phyloP scores from a whole-genome alignment of 495 filamentous ascomycete genomes.

The Podospora anserina region DNA sequence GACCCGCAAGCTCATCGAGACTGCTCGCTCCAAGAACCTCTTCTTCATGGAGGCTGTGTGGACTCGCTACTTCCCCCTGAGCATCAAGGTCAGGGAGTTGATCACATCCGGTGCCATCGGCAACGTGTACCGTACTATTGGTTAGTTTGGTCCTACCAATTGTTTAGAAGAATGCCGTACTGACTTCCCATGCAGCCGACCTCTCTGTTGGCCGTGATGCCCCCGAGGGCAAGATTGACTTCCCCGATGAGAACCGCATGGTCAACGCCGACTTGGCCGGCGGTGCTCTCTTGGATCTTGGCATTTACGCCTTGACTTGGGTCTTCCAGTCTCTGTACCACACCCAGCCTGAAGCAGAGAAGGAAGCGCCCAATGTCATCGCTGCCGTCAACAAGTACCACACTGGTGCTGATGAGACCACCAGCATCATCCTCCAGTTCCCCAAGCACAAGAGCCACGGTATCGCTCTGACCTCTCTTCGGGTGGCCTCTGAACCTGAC shows the following conservation, averaged over 20 bases:
- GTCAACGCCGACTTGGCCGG: slow-evolving; percentile 82
- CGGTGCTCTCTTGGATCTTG: slow-evolving; percentile 80
- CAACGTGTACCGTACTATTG: slow-evolving; percentile 69
- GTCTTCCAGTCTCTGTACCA: slow-evolving; percentile 90
- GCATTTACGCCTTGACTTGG: slow-evolving; percentile 91
- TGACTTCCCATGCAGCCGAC: slow-evolving; percentile 51
- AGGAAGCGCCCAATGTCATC: slow-evolving; percentile 46
- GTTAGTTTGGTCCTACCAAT: slow-evolving; percentile 29
- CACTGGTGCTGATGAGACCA: slow-evolving; percentile 78
- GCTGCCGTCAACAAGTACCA: slow-evolving; percentile 72
- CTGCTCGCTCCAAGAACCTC: slow-evolving; percentile 72
- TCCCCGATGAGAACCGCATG: slow-evolving; percentile 67
- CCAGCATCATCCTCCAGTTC: slow-evolving; percentile 76
- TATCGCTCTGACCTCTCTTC: slow-evolving; percentile 73
- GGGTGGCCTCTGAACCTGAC: slow-evolving; percentile 65
- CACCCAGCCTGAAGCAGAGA: slow-evolving; percentile 58
- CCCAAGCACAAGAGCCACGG: slow-evolving; percentile 63
- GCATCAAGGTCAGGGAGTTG: slow-evolving; percentile 68
- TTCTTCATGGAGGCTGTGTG: slow-evolving; percentile 98
- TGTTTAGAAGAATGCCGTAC: neutral
- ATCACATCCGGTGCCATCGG: slow-evolving; percentile 70
- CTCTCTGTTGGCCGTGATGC: slow-evolving; percentile 45
- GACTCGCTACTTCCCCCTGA: slow-evolving; percentile 87
- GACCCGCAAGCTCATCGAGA: slow-evolving; percentile 67
- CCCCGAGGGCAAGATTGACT: slow-evolving; percentile 43